A percentile compares a stretch with the other conserved stretches of the same genome.
These are phyloP conservation scores for Anisogramma anomala DNA, from an alignment of 2,329 filamentous ascomycete genomes.

Conservation along the genomic window DNA sequence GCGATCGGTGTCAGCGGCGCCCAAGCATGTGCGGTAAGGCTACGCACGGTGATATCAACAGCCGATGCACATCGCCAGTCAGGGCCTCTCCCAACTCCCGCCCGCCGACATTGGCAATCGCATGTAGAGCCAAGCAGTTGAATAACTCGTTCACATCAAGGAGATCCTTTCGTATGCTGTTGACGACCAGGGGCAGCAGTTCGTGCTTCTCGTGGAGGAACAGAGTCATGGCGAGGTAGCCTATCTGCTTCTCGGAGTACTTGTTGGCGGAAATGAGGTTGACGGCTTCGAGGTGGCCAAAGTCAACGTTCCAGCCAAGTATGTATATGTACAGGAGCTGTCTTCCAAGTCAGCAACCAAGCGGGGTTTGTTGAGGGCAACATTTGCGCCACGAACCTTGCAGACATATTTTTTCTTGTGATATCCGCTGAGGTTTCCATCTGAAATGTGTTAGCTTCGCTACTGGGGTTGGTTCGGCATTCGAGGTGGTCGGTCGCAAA, in stretches of 20 bases:
- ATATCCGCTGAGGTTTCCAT: conserved; percentile 85
- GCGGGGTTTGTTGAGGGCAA: conserved; percentile 1
- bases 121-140: conserved; percentile 92
- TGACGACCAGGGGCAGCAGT: conserved; percentile 88
- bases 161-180: conserved; percentile 94
- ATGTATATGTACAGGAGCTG: conserved; percentile 96
- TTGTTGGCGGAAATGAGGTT: conserved; percentile 94
- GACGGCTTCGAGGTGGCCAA: conserved; percentile 94
- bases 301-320: conserved; percentile 96
- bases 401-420: conserved; percentile 99
- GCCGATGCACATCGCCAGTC: conserved; percentile 79
- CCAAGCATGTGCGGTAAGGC: no score
- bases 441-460: conserved; percentile 30
- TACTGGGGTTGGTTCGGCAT: not conserved
- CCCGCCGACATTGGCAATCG: conserved; percentile 93
- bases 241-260: conserved; percentile 99
- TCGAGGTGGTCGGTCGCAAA: conserved; percentile 22
- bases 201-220: conserved; percentile 97
- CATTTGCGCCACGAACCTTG: conserved; percentile 49
- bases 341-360: conserved; percentile 13
- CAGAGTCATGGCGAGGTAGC: conserved; percentile 91
- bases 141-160: conserved; percentile 93
- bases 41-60: conserved; percentile 83
- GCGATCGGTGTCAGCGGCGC: conserved; percentile 7
- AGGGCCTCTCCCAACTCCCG: conserved; percentile 95